Conservation (phyloP, 2,329 filamentous ascomycete genomes). For the Penicillium sp. region DNA sequence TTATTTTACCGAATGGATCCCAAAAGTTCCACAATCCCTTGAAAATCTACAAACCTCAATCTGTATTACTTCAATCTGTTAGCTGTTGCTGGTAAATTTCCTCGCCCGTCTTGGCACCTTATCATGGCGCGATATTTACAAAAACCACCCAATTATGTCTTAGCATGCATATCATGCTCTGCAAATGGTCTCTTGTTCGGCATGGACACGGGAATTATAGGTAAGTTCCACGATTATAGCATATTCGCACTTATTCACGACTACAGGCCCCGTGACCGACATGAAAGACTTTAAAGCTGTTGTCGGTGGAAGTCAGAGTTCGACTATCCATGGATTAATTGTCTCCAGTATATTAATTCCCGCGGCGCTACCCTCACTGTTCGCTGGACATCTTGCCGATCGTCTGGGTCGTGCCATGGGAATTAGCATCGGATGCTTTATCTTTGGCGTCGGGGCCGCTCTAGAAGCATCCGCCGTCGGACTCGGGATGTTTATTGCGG, state of each 20-base stretch:
- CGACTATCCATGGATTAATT: conserved; percentile 56
- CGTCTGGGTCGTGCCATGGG: conserved; percentile 51
- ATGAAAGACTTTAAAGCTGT: conserved; percentile 54
- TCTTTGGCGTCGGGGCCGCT: conserved; percentile 56
- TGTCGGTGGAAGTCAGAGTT: conserved; percentile 51
- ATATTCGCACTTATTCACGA: no score
- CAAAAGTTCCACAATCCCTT: neutral
- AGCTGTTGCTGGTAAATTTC: neutral
- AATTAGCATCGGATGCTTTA: conserved; percentile 51
- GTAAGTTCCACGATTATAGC: neutral
- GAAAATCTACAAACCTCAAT: no score
- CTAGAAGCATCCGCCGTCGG: conserved; percentile 52
- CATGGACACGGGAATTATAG: conserved; percentile 55
- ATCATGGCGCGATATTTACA: neutral
- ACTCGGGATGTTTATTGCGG: conserved; percentile 56
- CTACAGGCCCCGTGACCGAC: conserved; percentile 54
- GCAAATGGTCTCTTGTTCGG: conserved; percentile 21
- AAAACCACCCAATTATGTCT: conserved; percentile 16
- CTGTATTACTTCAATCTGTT: neutral
- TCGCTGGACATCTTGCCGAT: conserved; percentile 57
- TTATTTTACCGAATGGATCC: neutral
- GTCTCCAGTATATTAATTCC: conserved; percentile 62
- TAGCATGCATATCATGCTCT: conserved; percentile 18
- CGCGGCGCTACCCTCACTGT: conserved; percentile 57
- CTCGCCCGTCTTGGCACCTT: neutral